phyloP scores from a whole-genome alignment of 108 stramenopile species.

The Fragilaria crotonensis region DNA sequence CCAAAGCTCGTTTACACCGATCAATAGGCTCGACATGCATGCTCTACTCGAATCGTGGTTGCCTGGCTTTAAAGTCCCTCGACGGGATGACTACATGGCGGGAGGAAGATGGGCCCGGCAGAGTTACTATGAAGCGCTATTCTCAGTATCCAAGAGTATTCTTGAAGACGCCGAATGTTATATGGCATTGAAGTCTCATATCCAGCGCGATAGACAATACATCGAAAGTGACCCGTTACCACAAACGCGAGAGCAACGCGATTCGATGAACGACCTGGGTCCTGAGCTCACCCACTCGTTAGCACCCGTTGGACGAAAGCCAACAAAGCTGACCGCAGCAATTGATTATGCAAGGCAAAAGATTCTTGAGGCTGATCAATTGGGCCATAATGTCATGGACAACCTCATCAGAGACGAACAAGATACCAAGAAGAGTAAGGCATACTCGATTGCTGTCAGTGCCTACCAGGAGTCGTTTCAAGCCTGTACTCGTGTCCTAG shows the following conservation, averaged over 20 bases:
- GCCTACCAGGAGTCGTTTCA: conserved; percentile 64
- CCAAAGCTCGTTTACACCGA: conserved; percentile 67
- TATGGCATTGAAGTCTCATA: conserved; percentile 64
- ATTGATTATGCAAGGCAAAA: conserved; percentile 4
- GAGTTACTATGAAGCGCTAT: conserved; percentile 85
- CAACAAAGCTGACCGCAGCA: not conserved
- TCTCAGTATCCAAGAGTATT: conserved; percentile 58
- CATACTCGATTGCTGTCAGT: conserved; percentile 31
- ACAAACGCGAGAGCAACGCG: conserved; percentile 25
- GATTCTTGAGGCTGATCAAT: conserved; percentile 31
- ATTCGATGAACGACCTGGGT: not conserved
- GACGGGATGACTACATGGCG: conserved; percentile 81
- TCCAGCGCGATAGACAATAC: conserved; percentile 71
- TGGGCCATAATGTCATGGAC: conserved; percentile 32
- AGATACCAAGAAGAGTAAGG: conserved; percentile 15
- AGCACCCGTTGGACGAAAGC: not conserved
- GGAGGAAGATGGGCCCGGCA: conserved; percentile 87
- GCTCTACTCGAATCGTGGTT: conserved; percentile 77
- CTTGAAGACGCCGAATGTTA: conserved; percentile 82
- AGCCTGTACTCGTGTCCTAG: conserved; percentile 57
- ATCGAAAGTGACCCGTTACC: conserved; percentile 70
- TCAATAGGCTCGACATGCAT: conserved; percentile 74
- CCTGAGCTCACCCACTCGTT: not conserved
- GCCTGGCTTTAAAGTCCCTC: conserved; percentile 74
- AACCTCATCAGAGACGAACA: conserved; percentile 28